Base-by-base conservation (phyloP, 306 rosid genomes). In the Rosa lucieae region DNA sequence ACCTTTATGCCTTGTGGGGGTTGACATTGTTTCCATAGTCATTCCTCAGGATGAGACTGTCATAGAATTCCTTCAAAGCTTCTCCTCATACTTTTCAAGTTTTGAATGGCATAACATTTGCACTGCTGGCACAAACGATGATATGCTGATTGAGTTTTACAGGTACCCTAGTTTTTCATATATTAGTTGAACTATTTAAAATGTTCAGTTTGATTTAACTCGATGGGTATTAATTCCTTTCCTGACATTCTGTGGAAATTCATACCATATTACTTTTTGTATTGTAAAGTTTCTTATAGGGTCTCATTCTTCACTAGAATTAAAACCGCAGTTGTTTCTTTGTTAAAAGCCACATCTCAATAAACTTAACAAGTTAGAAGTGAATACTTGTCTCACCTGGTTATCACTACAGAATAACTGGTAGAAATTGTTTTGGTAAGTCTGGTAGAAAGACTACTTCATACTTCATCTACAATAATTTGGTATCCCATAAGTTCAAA, bases 1-100 rank as follows among this genome's bases (percentile, higher is more conserved):
- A 81, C 97, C 98, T 29, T 49, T 94, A 62, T 92, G 93, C 79
- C 89, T 92, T 76, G 98, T 89, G 75, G 98, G 97, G 67, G 63
- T 94, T 81, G 98, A 94, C 80, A 78, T 94, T 70, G 97, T 94
- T 73, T 89, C 91, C 32, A 80, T 61, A 79, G 86, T 47, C 76
- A 71, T 83, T 69, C 97, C 98, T 42, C 82, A 65, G 56, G 87
- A 86, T 55, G 98, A 84, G 85, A 85, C 92, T 7, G 78, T 84
- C 68, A 2, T 53, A 21, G 86, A 86, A 46, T 92, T 86, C 81
- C 80, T 92, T 75, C 80, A 79, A 5, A 76, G 44, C 78, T 92
- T 94, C 92, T 80, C 90, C 39, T 81, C 95, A 0, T 94, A 88
- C 86, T 92, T 94, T 82, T 88, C 98, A 71, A 75, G 79, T 81